Evolutionary conservation across 768 basidiomycete species (phyloP), one percentile per base, ranked within the genome.

Genomic region (Aureoboletus auriporus): DNA sequence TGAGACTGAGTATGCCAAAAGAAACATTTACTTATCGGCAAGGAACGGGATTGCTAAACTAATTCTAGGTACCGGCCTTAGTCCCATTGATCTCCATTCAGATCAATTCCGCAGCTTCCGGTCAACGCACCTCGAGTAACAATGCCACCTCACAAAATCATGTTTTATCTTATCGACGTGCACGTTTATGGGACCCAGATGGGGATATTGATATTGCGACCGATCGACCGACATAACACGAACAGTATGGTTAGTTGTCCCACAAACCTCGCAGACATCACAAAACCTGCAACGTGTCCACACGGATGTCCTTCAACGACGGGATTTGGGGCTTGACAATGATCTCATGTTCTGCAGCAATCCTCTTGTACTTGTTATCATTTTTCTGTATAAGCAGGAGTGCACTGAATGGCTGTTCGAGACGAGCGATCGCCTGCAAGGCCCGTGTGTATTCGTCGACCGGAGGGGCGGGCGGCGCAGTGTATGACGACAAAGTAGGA

Each of bases 311-410:
- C 9, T 23, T 39, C 31, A 49, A 40, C 26, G 38, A 49, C 10
- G 23, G 10, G 9, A 49, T 37, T 13, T 14, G 2, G 12, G 49
- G 49, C 9, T 28, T 23, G 31, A 50, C 49, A 8, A 46, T 17
- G n/a, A 50, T 42, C 28, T 41, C 34, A 27, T 36, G 33, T 14
- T 45, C 44, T 16, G 44, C 44, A 39, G 50, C 44, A 27, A 51
- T 41, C 42, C 52, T 62, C 27, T 59, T 68, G 67, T 54, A 27
- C 9, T 34, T 16, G 11, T 26, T 43, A 41, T 33, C 13, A 7
- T 6, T 14, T n/a, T 53, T 47, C 16, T 45, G 27, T 23, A 36
- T 33, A 16, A 53, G 41, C 17, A 53, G 29, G 26, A 53, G 39
- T 6, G 44, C 41, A 14, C 26, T 42, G 36, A 53, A 53, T 2